Conservation (phyloP, 2,329 filamentous ascomycete species). For the Dryadomyces quercivorus region DNA sequence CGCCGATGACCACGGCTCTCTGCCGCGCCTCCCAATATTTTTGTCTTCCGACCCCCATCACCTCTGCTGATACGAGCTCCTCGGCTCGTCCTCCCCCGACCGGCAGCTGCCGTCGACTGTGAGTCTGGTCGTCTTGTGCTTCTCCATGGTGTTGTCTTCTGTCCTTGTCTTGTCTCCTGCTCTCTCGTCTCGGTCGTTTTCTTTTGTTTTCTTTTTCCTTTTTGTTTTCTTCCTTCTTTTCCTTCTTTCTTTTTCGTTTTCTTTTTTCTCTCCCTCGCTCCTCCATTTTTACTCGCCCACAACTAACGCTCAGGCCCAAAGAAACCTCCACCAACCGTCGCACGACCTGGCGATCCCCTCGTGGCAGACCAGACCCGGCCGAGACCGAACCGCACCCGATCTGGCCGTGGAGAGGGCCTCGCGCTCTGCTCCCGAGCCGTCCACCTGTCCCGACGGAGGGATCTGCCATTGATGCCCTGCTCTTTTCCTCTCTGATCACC, state of each 20-base stretch:
- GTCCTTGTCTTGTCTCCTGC: neutral
- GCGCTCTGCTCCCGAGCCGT: conserved; percentile 14
- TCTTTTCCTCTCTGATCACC: neutral
- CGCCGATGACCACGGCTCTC: conserved; percentile 3
- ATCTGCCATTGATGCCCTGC: neutral
- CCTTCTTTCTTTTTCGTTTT: neutral
- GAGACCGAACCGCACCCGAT: neutral
- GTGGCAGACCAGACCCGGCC: neutral
- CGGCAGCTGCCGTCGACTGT: neutral
- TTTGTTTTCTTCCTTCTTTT: neutral
- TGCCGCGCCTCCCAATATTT: neutral
- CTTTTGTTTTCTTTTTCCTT: neutral
- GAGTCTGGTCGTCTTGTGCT: neutral
- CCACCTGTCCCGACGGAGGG: neutral
- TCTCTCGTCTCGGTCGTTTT: neutral
- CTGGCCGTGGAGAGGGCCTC: conserved; percentile 15
- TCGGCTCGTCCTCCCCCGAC: too few species aligned
- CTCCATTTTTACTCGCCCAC: neutral
- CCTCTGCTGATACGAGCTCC: neutral
- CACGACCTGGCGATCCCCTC: neutral
- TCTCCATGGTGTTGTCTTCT: too few species aligned
- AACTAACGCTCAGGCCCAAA: neutral
- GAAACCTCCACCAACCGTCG: neutral
- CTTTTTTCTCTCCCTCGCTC: neutral
- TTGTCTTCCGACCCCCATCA: too few species aligned